Evolutionary conservation across 805 yeast species (phyloP), one percentile per base, ranked within the genome.

Genomic region (Scheffersomyces stipitis): DNA sequence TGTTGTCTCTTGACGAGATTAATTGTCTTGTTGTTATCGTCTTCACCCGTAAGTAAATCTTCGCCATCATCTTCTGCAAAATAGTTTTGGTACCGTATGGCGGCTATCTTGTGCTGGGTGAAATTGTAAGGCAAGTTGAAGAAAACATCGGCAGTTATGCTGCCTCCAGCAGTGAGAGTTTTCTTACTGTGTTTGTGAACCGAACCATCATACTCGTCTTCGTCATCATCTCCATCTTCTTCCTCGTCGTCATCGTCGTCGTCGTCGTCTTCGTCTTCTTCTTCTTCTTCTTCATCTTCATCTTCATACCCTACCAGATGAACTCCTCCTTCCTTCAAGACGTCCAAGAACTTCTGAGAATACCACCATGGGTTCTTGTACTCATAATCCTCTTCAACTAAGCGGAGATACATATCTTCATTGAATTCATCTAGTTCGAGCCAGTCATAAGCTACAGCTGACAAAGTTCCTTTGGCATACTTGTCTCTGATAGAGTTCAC

Each of bases 281-380:
- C 26, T 13, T 26, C 17, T 4, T 14, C 12, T 15, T 22, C 6
- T 15, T 12, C n/a, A 7, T 20, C 24, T 20, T 7, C 24, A 7
- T 20, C 24, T 10, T 10, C 24, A 20, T 20, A 20, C 10, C 10
- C 9, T 20, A 20, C 24, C 10, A 10, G 34, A 27, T 27, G 8
- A 16, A 24, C 33, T 10, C 38, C 31, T 6, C 42, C 46, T 13
- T 45, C 54, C 17, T 40, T 46, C 24, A 67, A 33, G 12, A 52
- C 48, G 24, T 56, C 52, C 5, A 60, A 42, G 40, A 65, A 64
- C 15, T 47, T 41, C 33, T 57, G 46, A 13, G 56, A 45, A 39
- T 55, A 67, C 75, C 75, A 69, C 73, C 73, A 69, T 9, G 75
- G 73, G 30, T 45, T 52, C 22, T 62, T 54, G 36, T 60, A 52